Evolutionary conservation across 257 asterid species (phyloP).

Genomic region (Plectranthus barbatus): DNA sequence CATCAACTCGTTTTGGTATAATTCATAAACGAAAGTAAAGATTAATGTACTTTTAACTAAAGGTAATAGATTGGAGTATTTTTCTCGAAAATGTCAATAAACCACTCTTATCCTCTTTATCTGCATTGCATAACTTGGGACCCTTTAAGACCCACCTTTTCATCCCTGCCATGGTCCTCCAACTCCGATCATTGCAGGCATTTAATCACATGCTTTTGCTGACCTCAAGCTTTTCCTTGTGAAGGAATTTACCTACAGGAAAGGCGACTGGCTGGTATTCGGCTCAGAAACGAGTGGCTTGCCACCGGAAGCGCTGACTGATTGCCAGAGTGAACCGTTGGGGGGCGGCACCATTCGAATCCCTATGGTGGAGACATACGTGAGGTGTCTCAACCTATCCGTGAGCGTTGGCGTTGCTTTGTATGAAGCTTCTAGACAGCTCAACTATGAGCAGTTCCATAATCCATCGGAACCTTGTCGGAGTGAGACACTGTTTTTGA

Average conservation of each 20-base stretch:
- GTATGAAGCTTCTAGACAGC: slow-evolving; percentile 88
- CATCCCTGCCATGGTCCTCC: not conserved
- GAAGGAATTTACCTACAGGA: slow-evolving; percentile 79
- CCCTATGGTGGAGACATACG: slow-evolving; percentile 93
- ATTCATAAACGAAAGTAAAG: no score
- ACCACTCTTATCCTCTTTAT: no score
- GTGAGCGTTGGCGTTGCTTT: slow-evolving; percentile 91
- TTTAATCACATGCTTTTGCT: not conserved
- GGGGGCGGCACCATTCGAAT: slow-evolving; percentile 81
- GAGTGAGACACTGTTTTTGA: slow-evolving; percentile 31
- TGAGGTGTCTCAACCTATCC: slow-evolving; percentile 85
- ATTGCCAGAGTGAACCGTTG: slow-evolving; percentile 46
- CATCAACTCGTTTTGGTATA: no score
- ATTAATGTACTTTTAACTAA: no score
- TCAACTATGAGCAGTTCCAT: slow-evolving; percentile 71
- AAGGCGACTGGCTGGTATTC: slow-evolving; percentile 95
- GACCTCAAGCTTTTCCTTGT: not conserved
- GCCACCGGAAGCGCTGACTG: slow-evolving; percentile 72
- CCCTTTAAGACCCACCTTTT: no score
- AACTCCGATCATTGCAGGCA: not conserved
- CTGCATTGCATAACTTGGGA: no score
- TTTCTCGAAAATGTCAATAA: no score
- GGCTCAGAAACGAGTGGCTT: slow-evolving; percentile 88
- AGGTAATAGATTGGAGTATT: no score
- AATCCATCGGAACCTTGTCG: slow-evolving; percentile 35